Evolutionary conservation across 2,329 filamentous ascomycete species (phyloP).

Genomic region (Neurospora sp.): DNA sequence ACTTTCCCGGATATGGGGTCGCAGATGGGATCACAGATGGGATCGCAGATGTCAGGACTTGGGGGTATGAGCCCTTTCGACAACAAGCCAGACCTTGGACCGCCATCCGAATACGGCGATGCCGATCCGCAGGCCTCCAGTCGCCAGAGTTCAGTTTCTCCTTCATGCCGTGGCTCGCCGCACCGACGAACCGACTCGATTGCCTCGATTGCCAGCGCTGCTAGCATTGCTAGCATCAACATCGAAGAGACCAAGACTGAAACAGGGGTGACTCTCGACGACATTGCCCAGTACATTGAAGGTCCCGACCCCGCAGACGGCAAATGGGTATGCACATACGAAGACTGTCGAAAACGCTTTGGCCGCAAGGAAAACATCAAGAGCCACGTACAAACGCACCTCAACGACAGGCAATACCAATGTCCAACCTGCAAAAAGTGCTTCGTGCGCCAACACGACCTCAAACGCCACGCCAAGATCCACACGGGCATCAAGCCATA

Average conservation of each 20-base stretch:
- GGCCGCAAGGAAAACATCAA: constrained; percentile 99
- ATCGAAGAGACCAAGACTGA: constrained; percentile 58
- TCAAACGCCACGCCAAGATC: constrained; percentile 95
- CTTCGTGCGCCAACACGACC: constrained; percentile 93
- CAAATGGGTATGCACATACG: constrained; percentile 68
- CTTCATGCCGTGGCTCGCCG: constrained; percentile 23
- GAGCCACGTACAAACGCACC: constrained; percentile 93
- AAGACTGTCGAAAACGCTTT: constrained; percentile 79
- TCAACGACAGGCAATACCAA: constrained; percentile 90
- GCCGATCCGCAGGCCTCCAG: constrained; percentile 14
- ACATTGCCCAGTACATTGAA: constrained; percentile 66
- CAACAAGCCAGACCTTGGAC: constrained; percentile 30
- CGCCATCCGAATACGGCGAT: constrained; percentile 14
- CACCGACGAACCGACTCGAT: constrained; percentile 51
- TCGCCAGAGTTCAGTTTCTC: constrained; percentile 9
- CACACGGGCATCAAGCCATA: constrained; percentile 95
- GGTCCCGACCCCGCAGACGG: constrained; percentile 63
- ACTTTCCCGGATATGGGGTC: constrained; percentile 27
- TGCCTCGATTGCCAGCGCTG: constrained; percentile 46
- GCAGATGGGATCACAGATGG: constrained; percentile 42
- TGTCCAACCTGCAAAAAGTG: constrained; percentile 91
- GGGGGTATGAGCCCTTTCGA: constrained; percentile 28
- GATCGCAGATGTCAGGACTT: constrained; percentile 36
- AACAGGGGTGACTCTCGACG: constrained; percentile 79
- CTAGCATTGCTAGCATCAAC: constrained; percentile 51